These are phyloP conservation scores for Debaryomyces sp. DNA, from an alignment of 1,139 yeast genomes.

Conservation along the genomic window DNA sequence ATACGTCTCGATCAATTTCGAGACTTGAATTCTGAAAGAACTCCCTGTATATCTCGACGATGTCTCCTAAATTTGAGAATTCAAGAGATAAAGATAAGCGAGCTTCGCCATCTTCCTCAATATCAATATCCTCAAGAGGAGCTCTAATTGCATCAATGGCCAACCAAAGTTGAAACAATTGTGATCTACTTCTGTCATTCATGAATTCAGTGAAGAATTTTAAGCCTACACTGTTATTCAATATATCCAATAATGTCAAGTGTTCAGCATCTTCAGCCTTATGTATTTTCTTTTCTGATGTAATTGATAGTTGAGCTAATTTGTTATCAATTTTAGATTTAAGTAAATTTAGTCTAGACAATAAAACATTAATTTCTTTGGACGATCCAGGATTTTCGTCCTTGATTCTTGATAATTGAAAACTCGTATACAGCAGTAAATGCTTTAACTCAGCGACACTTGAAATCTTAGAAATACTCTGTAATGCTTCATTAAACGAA, in stretches of 20 bases:
- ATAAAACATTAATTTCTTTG: background rate
- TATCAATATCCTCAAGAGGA: constrained; percentile 60
- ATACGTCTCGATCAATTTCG: constrained; percentile 25
- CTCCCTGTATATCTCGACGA: constrained; percentile 46
- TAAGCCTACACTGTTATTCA: constrained; percentile 47
- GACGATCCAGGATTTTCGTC: background rate
- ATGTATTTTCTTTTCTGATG: background rate
- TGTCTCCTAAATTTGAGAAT: constrained; percentile 50
- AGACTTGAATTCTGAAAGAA: constrained; percentile 39
- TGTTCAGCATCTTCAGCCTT: background rate
- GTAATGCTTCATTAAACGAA: constrained; percentile 47
- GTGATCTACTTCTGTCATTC: constrained; percentile 47
- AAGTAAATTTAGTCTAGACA: constrained; percentile 15
- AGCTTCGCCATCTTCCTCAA: constrained; percentile 23
- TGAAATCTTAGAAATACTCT: constrained; percentile 20
- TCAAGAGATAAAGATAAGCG: constrained; percentile 34
- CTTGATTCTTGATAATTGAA: constrained; percentile 17
- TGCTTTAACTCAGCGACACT: constrained; percentile 26
- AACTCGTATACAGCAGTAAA: constrained; percentile 20
- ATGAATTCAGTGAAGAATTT: constrained; percentile 60
- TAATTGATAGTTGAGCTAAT: constrained; percentile 3
- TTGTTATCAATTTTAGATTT: constrained; percentile 14
- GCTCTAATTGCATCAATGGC: constrained; percentile 69
- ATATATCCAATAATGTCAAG: constrained; percentile 17
- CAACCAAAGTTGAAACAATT: constrained; percentile 62